Conservation (phyloP, 2,329 filamentous ascomycete genomes). For the Colletotrichum agaves region DNA sequence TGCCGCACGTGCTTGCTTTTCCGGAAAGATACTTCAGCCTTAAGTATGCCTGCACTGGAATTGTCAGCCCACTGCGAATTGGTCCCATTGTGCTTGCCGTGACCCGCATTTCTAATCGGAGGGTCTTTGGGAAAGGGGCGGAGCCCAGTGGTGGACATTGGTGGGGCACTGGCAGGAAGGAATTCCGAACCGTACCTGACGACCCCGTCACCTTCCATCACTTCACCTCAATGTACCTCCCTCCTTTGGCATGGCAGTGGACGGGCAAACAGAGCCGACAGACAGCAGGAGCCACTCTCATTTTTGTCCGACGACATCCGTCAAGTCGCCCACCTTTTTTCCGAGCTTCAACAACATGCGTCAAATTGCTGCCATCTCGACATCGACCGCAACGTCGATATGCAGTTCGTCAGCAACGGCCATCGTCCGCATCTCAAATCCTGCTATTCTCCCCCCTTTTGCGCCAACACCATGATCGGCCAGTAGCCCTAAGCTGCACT, state of each 20-base stretch:
- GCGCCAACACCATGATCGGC: constrained; percentile 12
- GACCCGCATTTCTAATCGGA: neutral
- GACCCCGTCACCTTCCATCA: neutral
- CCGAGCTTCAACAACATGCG: constrained; percentile 12
- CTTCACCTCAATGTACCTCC: neutral
- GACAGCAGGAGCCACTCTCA: neutral
- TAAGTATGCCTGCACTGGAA: neutral
- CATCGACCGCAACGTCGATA: constrained; percentile 2
- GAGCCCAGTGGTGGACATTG: neutral
- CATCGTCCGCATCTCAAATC: constrained; percentile 8
- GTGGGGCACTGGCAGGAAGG: neutral
- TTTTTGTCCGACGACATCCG: neutral
- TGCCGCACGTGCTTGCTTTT: neutral
- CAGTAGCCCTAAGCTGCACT: neutral
- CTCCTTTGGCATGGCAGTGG: too few species aligned
- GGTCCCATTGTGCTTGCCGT: constrained; percentile 5
- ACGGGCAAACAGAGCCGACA: neutral
- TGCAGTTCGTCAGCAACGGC: neutral
- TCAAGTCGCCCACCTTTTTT: neutral
- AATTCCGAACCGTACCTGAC: neutral
- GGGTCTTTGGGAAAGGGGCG: neutral
- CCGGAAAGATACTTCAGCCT: neutral
- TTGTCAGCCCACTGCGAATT: neutral
- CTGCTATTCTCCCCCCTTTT: neutral
- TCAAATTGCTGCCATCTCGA: constrained; percentile 17